A percentile compares a stretch with the other conserved stretches of the same genome.
Conservation (phyloP, 345 rosid species). For the Lumnitzera littorea region DNA sequence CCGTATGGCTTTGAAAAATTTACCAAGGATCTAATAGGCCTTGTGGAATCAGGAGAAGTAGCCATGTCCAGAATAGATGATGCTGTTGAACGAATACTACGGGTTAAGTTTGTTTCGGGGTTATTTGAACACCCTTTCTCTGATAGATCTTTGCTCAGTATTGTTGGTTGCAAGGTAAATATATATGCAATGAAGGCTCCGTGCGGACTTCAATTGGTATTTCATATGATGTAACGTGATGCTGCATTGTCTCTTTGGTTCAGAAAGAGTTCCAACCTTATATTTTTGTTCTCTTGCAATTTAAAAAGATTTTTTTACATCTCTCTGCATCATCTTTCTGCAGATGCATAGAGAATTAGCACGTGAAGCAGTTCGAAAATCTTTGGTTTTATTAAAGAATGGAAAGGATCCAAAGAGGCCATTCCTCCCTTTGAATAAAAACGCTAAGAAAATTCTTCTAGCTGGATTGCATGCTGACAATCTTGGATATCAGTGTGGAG, state of each 20-base stretch:
- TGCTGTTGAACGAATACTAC: constrained; percentile 76
- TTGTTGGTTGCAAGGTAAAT: constrained; percentile 77
- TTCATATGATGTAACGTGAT: neutral
- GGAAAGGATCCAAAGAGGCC: constrained; percentile 47
- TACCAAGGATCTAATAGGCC: constrained; percentile 34
- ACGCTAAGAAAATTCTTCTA: constrained; percentile 57
- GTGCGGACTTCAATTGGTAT: neutral
- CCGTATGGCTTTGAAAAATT: constrained; percentile 50
- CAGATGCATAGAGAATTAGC: constrained; percentile 72
- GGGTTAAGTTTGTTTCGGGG: constrained; percentile 82
- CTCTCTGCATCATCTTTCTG: constrained; percentile 8
- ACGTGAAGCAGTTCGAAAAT: constrained; percentile 84
- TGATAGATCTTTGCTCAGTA: constrained; percentile 53
- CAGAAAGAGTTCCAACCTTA: too few species aligned
- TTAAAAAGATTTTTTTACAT: neutral
- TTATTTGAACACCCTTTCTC: constrained; percentile 71
- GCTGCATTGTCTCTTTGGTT: too few species aligned
- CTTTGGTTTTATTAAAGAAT: constrained; percentile 76
- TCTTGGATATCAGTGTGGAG: constrained; percentile 92
- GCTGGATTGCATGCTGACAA: constrained; percentile 78
- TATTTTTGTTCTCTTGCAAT: neutral
- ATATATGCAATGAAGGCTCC: neutral
- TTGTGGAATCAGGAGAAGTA: constrained; percentile 75
- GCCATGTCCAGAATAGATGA: constrained; percentile 57
- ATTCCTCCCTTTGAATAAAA: constrained; percentile 66